Percentiles rank a stretch among this genome's conserved stretches.
Conservation (phyloP, 2,329 filamentous ascomycete genomes). For the Fusarium udum region DNA sequence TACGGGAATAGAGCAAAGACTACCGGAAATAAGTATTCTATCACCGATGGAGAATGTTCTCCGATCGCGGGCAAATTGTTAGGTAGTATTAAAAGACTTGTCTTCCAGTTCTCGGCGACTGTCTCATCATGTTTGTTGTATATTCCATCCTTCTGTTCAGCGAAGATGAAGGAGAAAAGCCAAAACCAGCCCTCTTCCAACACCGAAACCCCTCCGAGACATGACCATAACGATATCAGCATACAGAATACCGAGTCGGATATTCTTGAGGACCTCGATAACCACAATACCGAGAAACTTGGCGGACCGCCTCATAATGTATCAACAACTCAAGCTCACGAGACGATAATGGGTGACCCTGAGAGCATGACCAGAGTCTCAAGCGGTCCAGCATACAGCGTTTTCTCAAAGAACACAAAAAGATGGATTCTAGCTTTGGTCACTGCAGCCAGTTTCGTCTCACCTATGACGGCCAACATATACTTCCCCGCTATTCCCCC, state of each 20-base stretch:
- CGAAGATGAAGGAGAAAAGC: conserved; percentile 24
- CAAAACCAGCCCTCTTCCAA: conserved; percentile 2
- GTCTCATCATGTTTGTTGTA: conserved; percentile 4
- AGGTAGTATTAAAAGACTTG: conserved; percentile 25
- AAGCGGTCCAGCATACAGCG: conserved; percentile 43
- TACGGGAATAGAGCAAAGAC: conserved; percentile 33
- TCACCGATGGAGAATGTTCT: conserved; percentile 17
- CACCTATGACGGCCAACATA: conserved; percentile 68
- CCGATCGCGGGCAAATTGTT: conserved; percentile 36
- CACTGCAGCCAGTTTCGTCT: conserved; percentile 62
- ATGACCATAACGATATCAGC: conserved; percentile 19
- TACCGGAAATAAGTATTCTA: conserved; percentile 31
- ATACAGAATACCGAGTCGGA: conserved; percentile 8
- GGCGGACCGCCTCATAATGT: not conserved
- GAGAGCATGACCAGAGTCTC: conserved; percentile 35
- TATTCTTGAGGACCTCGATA: not conserved
- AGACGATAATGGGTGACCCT: conserved; percentile 25
- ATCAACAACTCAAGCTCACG: not conserved
- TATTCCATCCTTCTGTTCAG: not conserved
- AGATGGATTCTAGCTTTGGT: conserved; percentile 64
- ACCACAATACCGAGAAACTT: conserved; percentile 12
- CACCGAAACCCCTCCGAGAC: not conserved
- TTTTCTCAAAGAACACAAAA: conserved; percentile 52
- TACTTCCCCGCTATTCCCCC: conserved; percentile 57
- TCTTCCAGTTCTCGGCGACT: conserved; percentile 2